Base-by-base conservation (phyloP, 2,329 filamentous ascomycete genomes). In the Sporothrix mexicana region DNA sequence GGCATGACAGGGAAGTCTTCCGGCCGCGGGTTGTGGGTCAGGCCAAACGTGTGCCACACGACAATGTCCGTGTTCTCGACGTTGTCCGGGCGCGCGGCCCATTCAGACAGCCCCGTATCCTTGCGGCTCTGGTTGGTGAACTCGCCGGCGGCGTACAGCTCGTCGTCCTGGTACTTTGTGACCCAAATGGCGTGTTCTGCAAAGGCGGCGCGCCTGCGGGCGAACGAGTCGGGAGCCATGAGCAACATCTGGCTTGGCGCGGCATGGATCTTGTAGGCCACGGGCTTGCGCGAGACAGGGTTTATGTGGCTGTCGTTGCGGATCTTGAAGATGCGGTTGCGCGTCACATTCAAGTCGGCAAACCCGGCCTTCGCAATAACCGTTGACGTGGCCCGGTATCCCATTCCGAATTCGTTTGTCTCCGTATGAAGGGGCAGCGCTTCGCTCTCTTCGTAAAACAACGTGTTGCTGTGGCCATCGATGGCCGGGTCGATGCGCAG, bases 1-100 rank as follows among this genome's bases (percentile, higher is more conserved):
- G 89, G 90, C 90, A 92, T 92, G 6, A 91, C 88, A 0, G 89
- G 90, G 83, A 90, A 92, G 76, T 92, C 90, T 76, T 92, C 90
- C 10, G 88, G 84, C 0, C 89, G 83, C 0, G 89, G 88, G 45
- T 90, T 88, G 75, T 92, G 90, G 36, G 90, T 92, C 36, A 90
- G 86, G 20, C 89, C 83, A 77, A 85, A 85, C 0, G 87, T 86
- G 23, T 88, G 84, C 86, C 87, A 90, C 2, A 90, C 79, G 0
- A 90, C 86, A 83, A 90, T 92, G 77, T 92, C 90, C 75, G 92
- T 90, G 64, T 73, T 72, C 55, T 66, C 30, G 7, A 73, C 72
- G 13, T 43, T 69, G 25, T 71, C 72, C 69, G 20, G 36, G 41
- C 20, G 62, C 23, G 45, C 47, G 41, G n/a, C 53, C 66, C 15